A percentile compares a stretch with the other conserved stretches of the same genome.
Evolutionary conservation across 2,329 filamentous ascomycete genomes (phyloP).

Genomic region (Juglanconis oblonga): DNA sequence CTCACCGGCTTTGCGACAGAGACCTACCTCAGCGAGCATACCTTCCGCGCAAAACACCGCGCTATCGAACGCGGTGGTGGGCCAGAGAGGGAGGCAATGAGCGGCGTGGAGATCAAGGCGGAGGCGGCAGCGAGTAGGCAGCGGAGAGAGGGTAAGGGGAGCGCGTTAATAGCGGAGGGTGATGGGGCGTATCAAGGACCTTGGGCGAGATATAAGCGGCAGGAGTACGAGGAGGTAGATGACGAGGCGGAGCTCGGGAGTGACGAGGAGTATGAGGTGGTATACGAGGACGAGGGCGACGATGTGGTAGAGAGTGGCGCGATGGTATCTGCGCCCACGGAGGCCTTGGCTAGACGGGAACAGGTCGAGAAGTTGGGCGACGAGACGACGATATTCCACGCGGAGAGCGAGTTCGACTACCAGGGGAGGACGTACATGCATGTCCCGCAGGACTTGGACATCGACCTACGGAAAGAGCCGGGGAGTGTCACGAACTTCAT

Average conservation of each 20-base stretch:
- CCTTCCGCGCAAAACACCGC: conserved; percentile 83
- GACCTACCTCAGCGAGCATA: conserved; percentile 83
- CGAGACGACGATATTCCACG: conserved; percentile 87
- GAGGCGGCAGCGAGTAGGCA: conserved; percentile 64
- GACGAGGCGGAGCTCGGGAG: conserved; percentile 72
- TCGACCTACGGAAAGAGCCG: conserved; percentile 78
- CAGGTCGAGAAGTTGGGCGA: conserved; percentile 59
- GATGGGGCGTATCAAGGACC: conserved; percentile 87
- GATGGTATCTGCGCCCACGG: conserved; percentile 53
- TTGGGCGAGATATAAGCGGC: conserved; percentile 80
- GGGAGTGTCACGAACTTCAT: conserved; percentile 85
- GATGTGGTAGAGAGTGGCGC: conserved; percentile 64
- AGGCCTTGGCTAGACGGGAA: conserved; percentile 53
- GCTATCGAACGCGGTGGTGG: conserved; percentile 70
- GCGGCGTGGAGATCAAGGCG: conserved; percentile 62
- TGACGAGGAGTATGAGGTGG: conserved; percentile 75
- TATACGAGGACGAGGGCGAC: conserved; percentile 72
- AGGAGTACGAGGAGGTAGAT: conserved; percentile 71
- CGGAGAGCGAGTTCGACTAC: conserved; percentile 81
- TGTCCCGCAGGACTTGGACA: conserved; percentile 82
- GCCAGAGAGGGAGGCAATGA: conserved; percentile 54
- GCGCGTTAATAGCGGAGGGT: conserved; percentile 80
- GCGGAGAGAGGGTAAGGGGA: conserved; percentile 82
- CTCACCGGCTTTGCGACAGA: conserved; percentile 86
- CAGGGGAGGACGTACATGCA: conserved; percentile 98